Base-by-base conservation (phyloP, 768 basidiomycete species). In the Udeniomyces megalosporus region DNA sequence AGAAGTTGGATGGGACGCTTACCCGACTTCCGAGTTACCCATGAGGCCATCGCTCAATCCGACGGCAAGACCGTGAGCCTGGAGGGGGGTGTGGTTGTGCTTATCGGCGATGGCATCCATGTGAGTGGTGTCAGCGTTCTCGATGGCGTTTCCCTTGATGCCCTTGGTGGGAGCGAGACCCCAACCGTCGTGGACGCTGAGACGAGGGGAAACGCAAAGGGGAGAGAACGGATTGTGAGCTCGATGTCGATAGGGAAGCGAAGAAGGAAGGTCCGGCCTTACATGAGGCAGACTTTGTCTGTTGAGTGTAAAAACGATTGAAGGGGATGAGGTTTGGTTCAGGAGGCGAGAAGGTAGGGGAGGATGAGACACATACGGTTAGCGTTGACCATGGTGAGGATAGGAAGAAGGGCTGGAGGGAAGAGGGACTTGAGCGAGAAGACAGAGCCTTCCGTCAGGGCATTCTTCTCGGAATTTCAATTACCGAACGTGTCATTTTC, bases 11-110 rank as follows among this genome's bases (percentile, higher is more conserved):
- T 45, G 31, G 60, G 34, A 4, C 6, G 76, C 86, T 62, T 70
- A 91, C 88, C 91, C 92, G 66, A 95, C 91, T 76, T 96, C 91
- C 2, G 91, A 93, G 76, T 96, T 93, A 17, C 91, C 92, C 92
- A 96, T 96, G 58, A 95, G 80, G 0, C 91, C 92, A 48, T 95
- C 92, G 69, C 78, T 88, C 59, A 96, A 78, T 1, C 91, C 91
- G 5, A 95, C 92, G 6, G 90, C 85, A n/a, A 87, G 78, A 12
- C 91, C 91, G 66, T 91, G 88, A 2, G 92, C 92, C 17, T 80
- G 76, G 22, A 96, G 79, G 15, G 80, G 79, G 52, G 85, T 80
- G 69, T 81, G 81, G 64, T 81, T 80, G 73, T 92, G 81, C 4
- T 84, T 79, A 69, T 85, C 79, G 4, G 84, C 83, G 69, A 96